phyloP scores from a whole-genome alignment of 139 green algal genomes.

The Chlorella sp. region DNA sequence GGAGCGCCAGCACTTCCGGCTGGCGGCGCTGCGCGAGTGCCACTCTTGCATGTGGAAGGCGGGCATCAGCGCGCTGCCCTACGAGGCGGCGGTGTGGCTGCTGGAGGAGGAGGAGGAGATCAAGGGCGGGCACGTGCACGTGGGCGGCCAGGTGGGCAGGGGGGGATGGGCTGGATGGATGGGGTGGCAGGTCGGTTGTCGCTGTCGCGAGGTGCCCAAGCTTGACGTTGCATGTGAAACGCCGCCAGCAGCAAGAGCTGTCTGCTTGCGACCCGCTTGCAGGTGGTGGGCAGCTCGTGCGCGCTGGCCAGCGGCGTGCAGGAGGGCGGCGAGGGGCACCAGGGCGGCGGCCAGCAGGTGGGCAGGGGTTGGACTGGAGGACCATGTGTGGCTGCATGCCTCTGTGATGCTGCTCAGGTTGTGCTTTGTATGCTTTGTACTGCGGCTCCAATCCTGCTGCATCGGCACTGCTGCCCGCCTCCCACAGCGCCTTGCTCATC shows the following conservation, averaged over 20 bases:
- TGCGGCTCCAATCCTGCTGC: neutral
- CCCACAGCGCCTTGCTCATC: neutral
- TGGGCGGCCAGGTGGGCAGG: slow-evolving; percentile 45
- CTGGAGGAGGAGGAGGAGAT: slow-evolving; percentile 76
- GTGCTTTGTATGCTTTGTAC: no score
- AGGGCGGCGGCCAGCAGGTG: slow-evolving; percentile 31
- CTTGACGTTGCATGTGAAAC: no score
- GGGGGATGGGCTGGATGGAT: no score
- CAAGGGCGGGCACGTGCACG: slow-evolving; percentile 44
- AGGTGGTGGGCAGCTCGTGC: slow-evolving; percentile 55
- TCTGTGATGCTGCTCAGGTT: no score
- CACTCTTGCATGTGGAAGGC: slow-evolving; percentile 45
- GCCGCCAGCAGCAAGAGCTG: no score
- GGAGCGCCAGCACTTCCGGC: slow-evolving; percentile 54
- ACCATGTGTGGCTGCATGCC: neutral
- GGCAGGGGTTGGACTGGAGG: neutral
- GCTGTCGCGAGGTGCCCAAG: no score
- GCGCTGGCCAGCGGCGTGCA: slow-evolving; percentile 54
- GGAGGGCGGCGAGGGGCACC: slow-evolving; percentile 40
- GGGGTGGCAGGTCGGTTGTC: no score
- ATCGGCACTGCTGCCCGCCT: neutral
- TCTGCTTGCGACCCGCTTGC: slow-evolving; percentile 13
- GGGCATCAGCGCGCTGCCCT: slow-evolving; percentile 69
- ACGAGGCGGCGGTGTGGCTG: slow-evolving; percentile 78
- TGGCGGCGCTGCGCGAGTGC: slow-evolving; percentile 59